Conservation (phyloP, 352 stramenopile species). For the Pythium utonaiense region DNA sequence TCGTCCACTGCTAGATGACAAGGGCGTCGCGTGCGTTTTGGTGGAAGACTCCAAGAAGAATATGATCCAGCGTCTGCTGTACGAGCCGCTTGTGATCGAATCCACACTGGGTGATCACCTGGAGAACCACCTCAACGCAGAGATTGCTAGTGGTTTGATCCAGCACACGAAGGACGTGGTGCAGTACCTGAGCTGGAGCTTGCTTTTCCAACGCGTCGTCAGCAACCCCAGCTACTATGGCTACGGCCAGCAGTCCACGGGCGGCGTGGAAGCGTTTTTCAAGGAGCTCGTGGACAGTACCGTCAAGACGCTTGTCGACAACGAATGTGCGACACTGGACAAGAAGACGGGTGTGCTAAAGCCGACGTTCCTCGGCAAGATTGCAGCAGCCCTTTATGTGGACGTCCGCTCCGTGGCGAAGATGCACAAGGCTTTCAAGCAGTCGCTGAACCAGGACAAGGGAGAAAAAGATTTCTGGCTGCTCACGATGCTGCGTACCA, state of each 20-base stretch:
- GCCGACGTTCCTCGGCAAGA: slow-evolving; percentile 88
- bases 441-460: slow-evolving; percentile 17
- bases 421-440: slow-evolving; percentile 48
- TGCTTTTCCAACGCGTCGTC: slow-evolving; percentile 94
- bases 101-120: slow-evolving; percentile 98
- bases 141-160: slow-evolving; percentile 94
- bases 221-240: slow-evolving; percentile 97
- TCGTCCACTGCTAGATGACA: slow-evolving; percentile 98
- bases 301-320: slow-evolving; percentile 79
- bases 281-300: slow-evolving; percentile 71
- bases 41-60: slow-evolving; percentile 96
- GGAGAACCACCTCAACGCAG: slow-evolving; percentile 98
- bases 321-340: slow-evolving; percentile 79
- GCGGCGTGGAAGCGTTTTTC: slow-evolving; percentile 65
- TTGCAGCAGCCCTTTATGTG: slow-evolving; percentile 96
- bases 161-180: slow-evolving; percentile 86
- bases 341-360: slow-evolving; percentile 38
- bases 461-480: slow-evolving; percentile 20
- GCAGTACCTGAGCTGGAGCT: slow-evolving; percentile 97
- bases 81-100: slow-evolving; percentile 96
- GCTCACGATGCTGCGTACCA: slow-evolving; percentile 34
- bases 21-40: slow-evolving; percentile 97
- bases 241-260: slow-evolving; percentile 37
- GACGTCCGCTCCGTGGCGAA: slow-evolving; percentile 86
- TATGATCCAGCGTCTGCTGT: slow-evolving; percentile 90